A percentile compares a stretch with the other conserved stretches of the same genome.
These are phyloP conservation scores for Westerdykella ornata DNA, from an alignment of 2,329 filamentous ascomycete genomes.

Conservation along the genomic window DNA sequence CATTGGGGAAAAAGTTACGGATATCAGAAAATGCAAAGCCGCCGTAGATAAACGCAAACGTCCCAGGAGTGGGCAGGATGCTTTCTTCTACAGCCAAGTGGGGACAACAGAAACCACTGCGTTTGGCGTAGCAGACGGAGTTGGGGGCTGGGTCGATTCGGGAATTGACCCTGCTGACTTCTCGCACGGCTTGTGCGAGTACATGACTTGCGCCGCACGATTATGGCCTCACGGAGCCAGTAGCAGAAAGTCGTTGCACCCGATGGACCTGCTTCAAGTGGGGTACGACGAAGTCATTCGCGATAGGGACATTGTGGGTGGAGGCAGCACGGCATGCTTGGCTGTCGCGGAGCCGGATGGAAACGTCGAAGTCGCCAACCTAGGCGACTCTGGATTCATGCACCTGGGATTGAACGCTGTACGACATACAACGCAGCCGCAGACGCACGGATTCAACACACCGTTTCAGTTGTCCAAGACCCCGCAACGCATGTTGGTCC, in stretches of 20 bases:
- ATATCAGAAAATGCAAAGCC: slow-evolving; percentile 26
- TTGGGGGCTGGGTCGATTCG: slow-evolving; percentile 89
- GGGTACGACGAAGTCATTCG: slow-evolving; percentile 77
- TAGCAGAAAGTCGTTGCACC: slow-evolving; percentile 45
- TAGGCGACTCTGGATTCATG: slow-evolving; percentile 91
- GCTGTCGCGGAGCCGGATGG: slow-evolving; percentile 69
- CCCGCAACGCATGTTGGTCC: slow-evolving; percentile 68
- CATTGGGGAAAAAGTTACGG: slow-evolving; percentile 17
- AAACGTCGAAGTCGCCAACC: slow-evolving; percentile 77
- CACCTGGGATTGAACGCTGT: slow-evolving; percentile 81
- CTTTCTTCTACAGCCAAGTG: slow-evolving; percentile 84
- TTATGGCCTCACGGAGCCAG: slow-evolving; percentile 44
- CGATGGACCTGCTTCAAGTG: slow-evolving; percentile 67
- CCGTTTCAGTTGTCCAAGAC: slow-evolving; percentile 90
- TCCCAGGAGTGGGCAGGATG: slow-evolving; percentile 83
- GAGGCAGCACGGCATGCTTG: slow-evolving; percentile 89
- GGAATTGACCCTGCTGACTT: slow-evolving; percentile 93
- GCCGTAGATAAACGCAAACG: slow-evolving; percentile 52
- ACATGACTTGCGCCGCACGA: slow-evolving; percentile 76
- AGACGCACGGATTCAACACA: slow-evolving; percentile 97
- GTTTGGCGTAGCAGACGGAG: slow-evolving; percentile 87
- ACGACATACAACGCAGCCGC: slow-evolving; percentile 72
- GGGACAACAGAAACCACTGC: slow-evolving; percentile 66
- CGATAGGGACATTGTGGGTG: slow-evolving; percentile 67
- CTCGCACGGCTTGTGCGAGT: slow-evolving; percentile 84